Base-by-base conservation (phyloP, 768 basidiomycete species). In the Boletus rufocinnamomeus region DNA sequence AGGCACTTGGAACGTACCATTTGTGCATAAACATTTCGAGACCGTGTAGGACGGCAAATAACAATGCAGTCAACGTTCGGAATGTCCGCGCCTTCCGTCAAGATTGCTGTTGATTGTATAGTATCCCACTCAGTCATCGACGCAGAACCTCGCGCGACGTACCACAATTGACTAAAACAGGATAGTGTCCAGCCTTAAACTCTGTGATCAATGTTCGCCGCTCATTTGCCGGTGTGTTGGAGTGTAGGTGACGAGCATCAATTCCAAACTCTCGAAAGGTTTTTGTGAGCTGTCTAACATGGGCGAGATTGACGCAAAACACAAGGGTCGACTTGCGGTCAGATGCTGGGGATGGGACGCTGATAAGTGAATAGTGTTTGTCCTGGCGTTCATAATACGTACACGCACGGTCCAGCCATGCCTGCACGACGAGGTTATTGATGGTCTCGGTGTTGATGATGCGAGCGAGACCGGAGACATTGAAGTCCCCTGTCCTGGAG, bases 31-130 rank as follows among this genome's bases (percentile, higher is more conserved):
- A 96, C 73, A 69, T 96, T 98, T 35, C 85, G 81, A 14, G 94
- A 96, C 27, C 89, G 82, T 2, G 95, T 98, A 19, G 95, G 95
- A 21, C 93, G 81, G 17, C 91, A 93, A 21, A 98, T 76, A 35
- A 98, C 71, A 10, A 98, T 82, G 61, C 95, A 97, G 66, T 98
- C 95, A 54, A 97, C 89, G 59, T 91, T 92, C 3, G 95, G 95
- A 52, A 98, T 93, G 76, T 98, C 95, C 21, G 94, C 85, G 4
- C 95, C 95, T 76, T 97, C 95, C 1, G 94, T 96, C 62, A 97
- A 77, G 49, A 97, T 89, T 23, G 93, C 93, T 73, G 23, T 64
- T 30, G 25, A 54, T 51, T 38, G 58, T 32, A 45, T 50, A 34
- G 11, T 35, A 46, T 32, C 14, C 53, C n/a, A 35, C 23, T 38